phyloP scores from a whole-genome alignment of 106 monocot genomes.

The Agapanthus africanus region DNA sequence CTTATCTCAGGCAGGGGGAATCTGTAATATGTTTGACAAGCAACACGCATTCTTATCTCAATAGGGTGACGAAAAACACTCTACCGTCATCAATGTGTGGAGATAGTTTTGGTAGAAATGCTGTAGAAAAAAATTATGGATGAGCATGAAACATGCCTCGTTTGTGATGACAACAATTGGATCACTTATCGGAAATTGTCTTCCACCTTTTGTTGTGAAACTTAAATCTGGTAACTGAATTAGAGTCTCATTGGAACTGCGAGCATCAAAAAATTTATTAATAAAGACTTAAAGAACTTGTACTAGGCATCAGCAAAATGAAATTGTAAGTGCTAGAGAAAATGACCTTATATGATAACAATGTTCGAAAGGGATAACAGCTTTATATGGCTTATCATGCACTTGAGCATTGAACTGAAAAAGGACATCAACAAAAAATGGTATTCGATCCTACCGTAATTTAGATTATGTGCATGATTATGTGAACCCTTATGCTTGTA shows the following conservation, averaged over 20 bases:
- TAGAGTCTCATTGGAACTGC: conserved; percentile 39
- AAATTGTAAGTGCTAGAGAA: conserved; percentile 1
- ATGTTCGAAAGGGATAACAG: conserved; percentile 61
- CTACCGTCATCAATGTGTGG: background rate
- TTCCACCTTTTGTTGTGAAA: conserved; percentile 54
- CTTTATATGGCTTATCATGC: conserved; percentile 19
- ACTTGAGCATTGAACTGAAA: conserved; percentile 62
- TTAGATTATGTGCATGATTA: background rate
- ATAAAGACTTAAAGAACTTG: no score
- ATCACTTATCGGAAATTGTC: conserved; percentile 49
- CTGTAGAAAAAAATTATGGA: background rate
- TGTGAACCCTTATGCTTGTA: conserved; percentile 40
- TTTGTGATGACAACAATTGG: conserved; percentile 42
- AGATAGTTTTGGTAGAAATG: background rate
- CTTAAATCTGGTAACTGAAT: conserved; percentile 31
- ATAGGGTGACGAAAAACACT: no score
- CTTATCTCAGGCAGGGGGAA: no score
- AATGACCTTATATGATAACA: conserved; percentile 63
- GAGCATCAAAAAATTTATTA: conserved; percentile 9
- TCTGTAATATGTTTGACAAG: no score
- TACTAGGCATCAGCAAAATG: background rate
- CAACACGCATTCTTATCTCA: no score
- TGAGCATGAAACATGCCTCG: conserved; percentile 25
- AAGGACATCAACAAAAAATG: background rate
- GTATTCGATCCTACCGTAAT: conserved; percentile 9